Evolutionary conservation across 2,329 filamentous ascomycete species (phyloP), one percentile per base, ranked within the genome.

Genomic region (Sporothrix globosa): DNA sequence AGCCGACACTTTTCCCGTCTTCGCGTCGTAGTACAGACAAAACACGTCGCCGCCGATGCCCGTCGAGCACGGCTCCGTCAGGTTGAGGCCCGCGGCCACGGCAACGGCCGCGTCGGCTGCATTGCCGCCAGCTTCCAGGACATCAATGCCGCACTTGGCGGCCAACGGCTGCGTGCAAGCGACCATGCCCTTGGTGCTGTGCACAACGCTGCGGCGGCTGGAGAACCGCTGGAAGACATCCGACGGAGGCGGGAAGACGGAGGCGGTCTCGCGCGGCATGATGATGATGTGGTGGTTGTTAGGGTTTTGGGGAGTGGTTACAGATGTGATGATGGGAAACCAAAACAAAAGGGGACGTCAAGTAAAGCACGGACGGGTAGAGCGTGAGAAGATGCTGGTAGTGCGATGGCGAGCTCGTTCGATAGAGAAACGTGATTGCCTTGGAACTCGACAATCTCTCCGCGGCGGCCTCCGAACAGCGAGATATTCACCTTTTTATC

Each of bases 31-130:
- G 84, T 88, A 97, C 48, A 98, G 87, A 79, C 94, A 94, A 82
- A 98, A 99, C 89, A 97, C 93, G 81, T 99, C 96, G 73, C 96
- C 96, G 70, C 96, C 96, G 72, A 99, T 97, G 53, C 96, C 96
- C 0, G 96, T 98, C 6, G 92, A 96, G 71, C 90, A 89, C 9
- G 96, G 96, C 78, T 99, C 96, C 0, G 95, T 97, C 77, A 98
- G 87, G 81, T 97, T 98, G 70, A 99, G 84, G 5, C 90, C 93
- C 44, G 96, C 96, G 58, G 96, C 95, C 72, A 97, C 92, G 56
- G 96, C 96, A 4, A 98, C 92, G 10, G 96, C 95, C n/a, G 96
- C 95, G 83, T 98, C 95, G 75, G 94, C 96, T 73, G 93, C 93
- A 83, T 98, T 99, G 69, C 96, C 96, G 70, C 96, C 96, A 63